Evolutionary conservation across 257 asterid genomes (phyloP).

Genomic region (Rhazya stricta): DNA sequence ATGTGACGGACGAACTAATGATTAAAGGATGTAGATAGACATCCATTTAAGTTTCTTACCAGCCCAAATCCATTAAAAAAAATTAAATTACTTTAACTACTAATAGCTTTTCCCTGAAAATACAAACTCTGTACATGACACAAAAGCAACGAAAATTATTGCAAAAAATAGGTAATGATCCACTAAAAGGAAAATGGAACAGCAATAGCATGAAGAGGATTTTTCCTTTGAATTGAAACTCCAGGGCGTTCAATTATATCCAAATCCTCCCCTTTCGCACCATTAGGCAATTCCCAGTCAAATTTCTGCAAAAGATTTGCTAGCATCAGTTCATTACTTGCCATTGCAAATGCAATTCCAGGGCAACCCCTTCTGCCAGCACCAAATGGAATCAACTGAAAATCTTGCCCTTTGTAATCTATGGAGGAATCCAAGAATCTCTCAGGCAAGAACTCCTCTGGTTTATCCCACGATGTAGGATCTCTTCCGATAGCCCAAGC

Average conservation of each 20-base stretch:
- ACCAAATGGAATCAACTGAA: conserved; percentile 44
- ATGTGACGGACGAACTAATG: too few species aligned
- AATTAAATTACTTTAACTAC: too few species aligned
- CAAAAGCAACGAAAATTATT: too few species aligned
- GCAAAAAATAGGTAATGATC: too few species aligned
- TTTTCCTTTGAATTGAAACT: conserved; percentile 17
- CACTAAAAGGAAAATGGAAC: conserved; percentile 9
- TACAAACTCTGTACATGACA: too few species aligned
- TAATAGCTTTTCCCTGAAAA: too few species aligned
- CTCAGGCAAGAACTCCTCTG: conserved; percentile 19
- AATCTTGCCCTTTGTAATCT: conserved; percentile 34
- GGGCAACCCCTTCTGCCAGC: conserved; percentile 47
- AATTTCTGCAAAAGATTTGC: conserved; percentile 39
- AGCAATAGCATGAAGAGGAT: conserved; percentile 34
- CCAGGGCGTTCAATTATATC: conserved; percentile 42
- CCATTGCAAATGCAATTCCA: conserved; percentile 25
- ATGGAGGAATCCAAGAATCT: conserved; percentile 18
- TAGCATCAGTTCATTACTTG: conserved; percentile 22
- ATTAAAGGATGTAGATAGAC: too few species aligned
- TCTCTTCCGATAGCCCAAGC: conserved; percentile 26
- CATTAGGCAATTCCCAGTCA: conserved; percentile 23
- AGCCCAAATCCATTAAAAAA: too few species aligned
- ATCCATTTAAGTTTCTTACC: too few species aligned
- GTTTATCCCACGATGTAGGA: conserved; percentile 20
- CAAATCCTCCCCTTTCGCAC: conserved; percentile 22